Percentiles rank a stretch among this genome's conserved stretches.
phyloP scores from a whole-genome alignment of 768 basidiomycete genomes.

The Coprinopsis strossmayeri region DNA sequence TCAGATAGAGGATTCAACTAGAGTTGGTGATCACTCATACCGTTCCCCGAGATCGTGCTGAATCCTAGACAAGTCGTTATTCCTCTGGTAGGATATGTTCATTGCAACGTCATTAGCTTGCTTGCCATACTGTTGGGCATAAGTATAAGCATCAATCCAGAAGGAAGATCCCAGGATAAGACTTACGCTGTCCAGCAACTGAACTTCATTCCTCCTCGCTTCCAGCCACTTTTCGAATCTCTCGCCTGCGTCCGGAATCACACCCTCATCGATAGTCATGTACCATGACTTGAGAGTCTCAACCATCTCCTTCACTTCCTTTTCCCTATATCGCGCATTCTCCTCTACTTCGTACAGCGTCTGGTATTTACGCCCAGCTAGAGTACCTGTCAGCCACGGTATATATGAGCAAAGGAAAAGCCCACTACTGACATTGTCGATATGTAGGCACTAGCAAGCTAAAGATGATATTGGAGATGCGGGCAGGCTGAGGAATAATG shows the following conservation, averaged over 20 bases:
- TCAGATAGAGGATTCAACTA: background rate
- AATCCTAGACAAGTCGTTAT: background rate
- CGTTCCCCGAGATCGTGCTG: background rate
- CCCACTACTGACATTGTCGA: slow-evolving; percentile 7
- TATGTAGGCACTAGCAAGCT: slow-evolving; percentile 4
- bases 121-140: background rate
- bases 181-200: background rate
- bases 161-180: background rate
- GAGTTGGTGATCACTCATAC: background rate
- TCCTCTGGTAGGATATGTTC: background rate
- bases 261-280: slow-evolving; percentile 9
- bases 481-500: background rate
- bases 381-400: background rate
- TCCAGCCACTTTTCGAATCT: slow-evolving; percentile 5
- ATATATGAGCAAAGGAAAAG: no score
- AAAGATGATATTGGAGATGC: background rate
- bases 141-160: background rate
- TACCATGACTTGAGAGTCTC: slow-evolving; percentile 5
- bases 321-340: slow-evolving; percentile 8
- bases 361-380: slow-evolving; percentile 7
- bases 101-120: slow-evolving; percentile 4
- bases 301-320: slow-evolving; percentile 8
- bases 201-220: background rate
- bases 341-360: slow-evolving; percentile 3
- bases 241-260: slow-evolving; percentile 8